Evolutionary conservation across 352 stramenopile genomes (phyloP).

Genomic region (Pythium chondricola): DNA sequence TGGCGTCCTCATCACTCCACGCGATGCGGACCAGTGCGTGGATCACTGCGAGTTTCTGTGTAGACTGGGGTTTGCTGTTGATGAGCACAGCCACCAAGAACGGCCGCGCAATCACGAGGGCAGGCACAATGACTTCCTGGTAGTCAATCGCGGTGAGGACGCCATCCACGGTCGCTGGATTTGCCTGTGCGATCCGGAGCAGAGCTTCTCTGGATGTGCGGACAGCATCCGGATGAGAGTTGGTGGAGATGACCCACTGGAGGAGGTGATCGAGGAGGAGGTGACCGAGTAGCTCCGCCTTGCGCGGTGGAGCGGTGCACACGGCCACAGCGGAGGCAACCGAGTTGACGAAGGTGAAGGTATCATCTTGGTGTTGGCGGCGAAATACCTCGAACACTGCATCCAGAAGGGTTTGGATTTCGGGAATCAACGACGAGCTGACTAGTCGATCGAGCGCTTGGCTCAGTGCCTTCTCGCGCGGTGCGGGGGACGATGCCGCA

Average conservation of each 20-base stretch:
- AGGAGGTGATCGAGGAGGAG: constrained; percentile 29
- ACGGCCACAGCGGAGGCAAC: constrained; percentile 36
- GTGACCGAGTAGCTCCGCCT: constrained; percentile 46
- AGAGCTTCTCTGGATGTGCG: constrained; percentile 1
- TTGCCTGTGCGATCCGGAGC: constrained; percentile 22
- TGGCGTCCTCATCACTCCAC: constrained; percentile 14
- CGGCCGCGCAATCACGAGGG: background rate
- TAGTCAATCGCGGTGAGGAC: constrained; percentile 33
- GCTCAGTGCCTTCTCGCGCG: constrained; percentile 1
- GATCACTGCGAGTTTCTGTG: constrained; percentile 22
- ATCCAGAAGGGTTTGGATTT: constrained; percentile 7
- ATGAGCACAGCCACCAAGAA: constrained; percentile 5
- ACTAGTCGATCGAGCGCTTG: constrained; percentile 6
- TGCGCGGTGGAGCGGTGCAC: constrained; percentile 34
- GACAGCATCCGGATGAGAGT: background rate
- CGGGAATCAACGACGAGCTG: constrained; percentile 1
- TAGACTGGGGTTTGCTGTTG: background rate
- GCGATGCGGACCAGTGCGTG: constrained; percentile 33
- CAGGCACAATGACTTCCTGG: background rate
- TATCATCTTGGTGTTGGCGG: background rate
- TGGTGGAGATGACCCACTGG: background rate
- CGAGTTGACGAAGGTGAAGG: constrained; percentile 15
- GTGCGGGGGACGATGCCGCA: background rate
- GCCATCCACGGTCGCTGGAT: constrained; percentile 26
- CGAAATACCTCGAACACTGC: background rate